A percentile compares a stretch with the other conserved stretches of the same genome.
Evolutionary conservation across 257 asterid species (phyloP).

Genomic region (Solanum medicagineum): DNA sequence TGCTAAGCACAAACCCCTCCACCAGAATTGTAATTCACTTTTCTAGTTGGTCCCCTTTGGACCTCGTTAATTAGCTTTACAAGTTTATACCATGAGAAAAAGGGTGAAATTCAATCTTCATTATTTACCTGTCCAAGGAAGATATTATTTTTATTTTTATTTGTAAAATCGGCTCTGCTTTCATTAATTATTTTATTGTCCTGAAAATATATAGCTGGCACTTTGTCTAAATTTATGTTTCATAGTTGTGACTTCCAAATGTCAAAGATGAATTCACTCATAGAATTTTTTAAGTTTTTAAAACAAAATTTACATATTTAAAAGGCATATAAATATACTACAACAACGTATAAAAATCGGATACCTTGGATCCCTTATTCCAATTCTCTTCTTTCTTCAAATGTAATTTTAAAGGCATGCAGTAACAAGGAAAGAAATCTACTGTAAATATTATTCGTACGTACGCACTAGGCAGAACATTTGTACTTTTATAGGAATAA

Average conservation of each 20-base stretch:
- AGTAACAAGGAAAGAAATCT: neutral
- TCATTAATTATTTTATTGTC: no score
- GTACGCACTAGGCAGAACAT: neutral
- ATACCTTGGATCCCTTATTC: neutral
- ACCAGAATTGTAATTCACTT: neutral
- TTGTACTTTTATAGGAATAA: neutral
- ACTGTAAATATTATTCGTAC: neutral
- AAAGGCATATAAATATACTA: no score
- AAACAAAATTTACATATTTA: no score
- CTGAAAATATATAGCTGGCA: neutral
- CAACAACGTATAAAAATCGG: no score
- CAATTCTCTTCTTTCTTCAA: neutral
- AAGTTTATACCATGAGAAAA: neutral
- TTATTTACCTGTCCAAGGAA: no score
- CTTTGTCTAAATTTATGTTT: neutral
- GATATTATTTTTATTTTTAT: no score
- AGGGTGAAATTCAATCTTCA: no score
- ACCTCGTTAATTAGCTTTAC: no score
- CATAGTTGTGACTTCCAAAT: neutral
- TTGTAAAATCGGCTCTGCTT: neutral
- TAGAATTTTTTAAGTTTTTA: no score
- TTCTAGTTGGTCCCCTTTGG: neutral
- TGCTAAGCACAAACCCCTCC: no score
- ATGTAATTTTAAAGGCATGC: neutral
- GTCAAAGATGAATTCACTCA: neutral